Evolutionary conservation across 2,329 filamentous ascomycete genomes (phyloP).

Genomic region (Colletotrichum karsti): DNA sequence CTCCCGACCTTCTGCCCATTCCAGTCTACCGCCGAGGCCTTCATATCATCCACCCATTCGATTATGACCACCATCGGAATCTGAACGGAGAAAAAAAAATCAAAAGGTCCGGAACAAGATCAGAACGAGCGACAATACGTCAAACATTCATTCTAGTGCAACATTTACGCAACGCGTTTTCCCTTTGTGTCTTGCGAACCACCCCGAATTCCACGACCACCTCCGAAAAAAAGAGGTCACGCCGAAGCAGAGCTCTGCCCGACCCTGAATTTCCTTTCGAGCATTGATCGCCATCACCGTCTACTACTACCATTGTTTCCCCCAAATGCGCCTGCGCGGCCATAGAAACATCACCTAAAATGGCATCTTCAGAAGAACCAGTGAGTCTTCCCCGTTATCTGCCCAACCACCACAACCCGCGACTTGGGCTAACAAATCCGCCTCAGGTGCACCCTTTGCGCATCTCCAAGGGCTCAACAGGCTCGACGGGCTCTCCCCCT

Average conservation of each 20-base stretch:
- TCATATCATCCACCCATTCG: neutral
- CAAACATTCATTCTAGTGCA: conserved; percentile 24
- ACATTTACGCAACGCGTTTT: conserved; percentile 18
- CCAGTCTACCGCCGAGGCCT: neutral
- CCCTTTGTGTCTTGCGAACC: conserved; percentile 21
- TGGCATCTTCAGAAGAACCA: conserved; percentile 30
- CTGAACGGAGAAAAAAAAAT: neutral
- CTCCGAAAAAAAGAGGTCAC: neutral
- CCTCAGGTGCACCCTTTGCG: conserved; percentile 78
- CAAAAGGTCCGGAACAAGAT: neutral
- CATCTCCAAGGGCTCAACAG: conserved; percentile 73
- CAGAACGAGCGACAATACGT: conserved; percentile 4
- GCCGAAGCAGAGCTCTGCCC: conserved; percentile 9
- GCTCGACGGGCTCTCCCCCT: conserved; percentile 61
- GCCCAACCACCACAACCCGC: neutral
- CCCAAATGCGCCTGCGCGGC: conserved; percentile 18
- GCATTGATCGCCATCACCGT: neutral
- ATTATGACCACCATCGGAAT: conserved; percentile 18
- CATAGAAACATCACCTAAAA: conserved; percentile 14
- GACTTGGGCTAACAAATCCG: neutral
- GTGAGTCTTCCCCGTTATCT: conserved; percentile 8
- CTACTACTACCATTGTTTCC: neutral
- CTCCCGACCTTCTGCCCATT: conserved; percentile 15
- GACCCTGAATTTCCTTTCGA: conserved; percentile 7
- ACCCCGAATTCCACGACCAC: neutral